Percentiles rank a stretch among this genome's conserved stretches.
Conservation (phyloP, 352 stramenopile species). For the Aphanomyces euteiches region DNA sequence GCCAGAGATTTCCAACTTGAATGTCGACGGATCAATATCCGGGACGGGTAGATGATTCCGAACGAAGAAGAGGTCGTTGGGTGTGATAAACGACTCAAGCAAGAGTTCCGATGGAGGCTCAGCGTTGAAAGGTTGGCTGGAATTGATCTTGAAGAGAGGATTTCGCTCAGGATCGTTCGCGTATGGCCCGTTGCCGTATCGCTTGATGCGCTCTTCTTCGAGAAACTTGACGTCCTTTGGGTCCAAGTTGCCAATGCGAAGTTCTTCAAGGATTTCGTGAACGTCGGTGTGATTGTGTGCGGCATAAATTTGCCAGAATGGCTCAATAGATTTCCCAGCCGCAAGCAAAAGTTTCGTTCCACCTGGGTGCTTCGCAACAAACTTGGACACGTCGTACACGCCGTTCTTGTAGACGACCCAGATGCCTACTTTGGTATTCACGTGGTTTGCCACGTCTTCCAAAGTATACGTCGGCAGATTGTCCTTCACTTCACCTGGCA, state of each 20-base stretch:
- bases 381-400: slow-evolving; percentile 97
- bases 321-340: slow-evolving; percentile 80
- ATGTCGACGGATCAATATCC: slow-evolving; percentile 60
- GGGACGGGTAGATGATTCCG: slow-evolving; percentile 97
- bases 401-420: slow-evolving; percentile 93
- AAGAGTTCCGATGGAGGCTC: slow-evolving; percentile 91
- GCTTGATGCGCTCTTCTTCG: slow-evolving; percentile 73
- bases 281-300: slow-evolving; percentile 94
- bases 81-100: slow-evolving; percentile 93
- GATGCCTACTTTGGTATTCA: slow-evolving; percentile 62
- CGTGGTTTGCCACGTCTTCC: slow-evolving; percentile 69
- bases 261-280: slow-evolving; percentile 86
- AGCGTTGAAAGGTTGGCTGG: slow-evolving; percentile 92
- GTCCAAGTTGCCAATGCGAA: slow-evolving; percentile 88
- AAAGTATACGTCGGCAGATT: slow-evolving; percentile 63
- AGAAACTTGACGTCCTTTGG: slow-evolving; percentile 85
- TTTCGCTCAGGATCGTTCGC: slow-evolving; percentile 87
- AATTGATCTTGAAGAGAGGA: slow-evolving; percentile 89
- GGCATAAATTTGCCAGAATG: slow-evolving; percentile 95
- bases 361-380: slow-evolving; percentile 92
- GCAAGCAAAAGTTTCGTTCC: slow-evolving; percentile 87
- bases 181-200: slow-evolving; percentile 90
- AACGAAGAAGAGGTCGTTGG: slow-evolving; percentile 96
- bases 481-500: slow-evolving; percentile 38
- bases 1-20: slow-evolving; percentile 63